These are phyloP conservation scores for Trichothecium roseum DNA, from an alignment of 2,329 filamentous ascomycete genomes.

Conservation along the genomic window DNA sequence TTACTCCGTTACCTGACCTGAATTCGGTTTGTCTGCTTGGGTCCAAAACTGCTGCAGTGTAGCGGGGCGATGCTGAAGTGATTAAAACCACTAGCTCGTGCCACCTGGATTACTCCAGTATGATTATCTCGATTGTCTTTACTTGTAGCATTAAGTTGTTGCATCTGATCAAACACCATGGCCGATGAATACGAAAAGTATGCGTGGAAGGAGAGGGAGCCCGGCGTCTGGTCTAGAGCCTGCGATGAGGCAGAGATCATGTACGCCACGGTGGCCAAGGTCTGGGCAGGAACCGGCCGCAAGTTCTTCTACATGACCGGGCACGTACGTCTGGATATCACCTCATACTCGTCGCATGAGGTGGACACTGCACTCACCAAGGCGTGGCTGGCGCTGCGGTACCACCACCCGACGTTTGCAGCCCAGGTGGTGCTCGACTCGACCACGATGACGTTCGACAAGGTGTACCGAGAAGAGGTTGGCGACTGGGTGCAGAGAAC, in stretches of 20 bases:
- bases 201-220: slow-evolving; percentile 14
- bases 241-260: slow-evolving; percentile 30
- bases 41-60: too few relatives aligned
- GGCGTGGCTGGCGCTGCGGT: slow-evolving; percentile 22
- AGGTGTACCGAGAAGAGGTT: slow-evolving; percentile 13
- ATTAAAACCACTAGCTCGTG: too few relatives aligned
- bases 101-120: too few relatives aligned
- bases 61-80: too few relatives aligned
- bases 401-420: slow-evolving; percentile 22
- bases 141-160: too few relatives aligned
- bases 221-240: slow-evolving; percentile 21
- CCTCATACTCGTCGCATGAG: neutral
- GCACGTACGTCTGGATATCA: slow-evolving; percentile 18
- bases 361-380: slow-evolving; percentile 19
- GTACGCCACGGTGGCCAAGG: slow-evolving; percentile 23
- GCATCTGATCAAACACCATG: neutral
- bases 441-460: slow-evolving; percentile 12
- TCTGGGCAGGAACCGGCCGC: slow-evolving; percentile 24
- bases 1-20: too few relatives aligned
- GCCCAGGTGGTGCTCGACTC: slow-evolving; percentile 13
- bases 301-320: slow-evolving; percentile 31
- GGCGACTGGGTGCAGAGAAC: slow-evolving; percentile 18
- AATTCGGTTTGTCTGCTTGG: too few relatives aligned
- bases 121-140: too few relatives aligned
- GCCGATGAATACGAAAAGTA: neutral